Base-by-base conservation (phyloP, 2,329 filamentous ascomycete genomes). In the Harringtonia aguacate region DNA sequence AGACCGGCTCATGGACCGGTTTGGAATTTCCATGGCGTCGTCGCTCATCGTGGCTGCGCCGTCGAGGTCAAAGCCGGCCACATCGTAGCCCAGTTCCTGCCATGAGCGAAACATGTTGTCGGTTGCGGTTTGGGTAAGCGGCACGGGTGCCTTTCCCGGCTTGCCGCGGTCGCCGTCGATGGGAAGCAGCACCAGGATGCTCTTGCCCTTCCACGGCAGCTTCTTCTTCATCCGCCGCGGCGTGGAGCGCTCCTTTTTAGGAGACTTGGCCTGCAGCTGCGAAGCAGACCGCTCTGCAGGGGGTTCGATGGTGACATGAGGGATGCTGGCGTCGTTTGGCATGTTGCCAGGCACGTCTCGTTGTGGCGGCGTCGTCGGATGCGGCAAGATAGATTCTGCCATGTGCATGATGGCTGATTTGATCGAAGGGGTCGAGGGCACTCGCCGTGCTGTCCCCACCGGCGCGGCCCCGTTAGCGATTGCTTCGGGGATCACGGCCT, bases 121-220 rank as follows among this genome's bases (percentile, higher is more conserved):
- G 4, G 81, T 73, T 41, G 82, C 76, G 17, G 68, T 61, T 30
- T 70, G 60, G 4, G 63, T 67, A 38, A 84, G 63, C 4, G 79
- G 79, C 45, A 67, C 61, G 0, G 74, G 71, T 0, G 68, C 63
- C 31, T 69, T 68, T 34, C 73, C 75, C 2, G 67, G 66, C 36
- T 72, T 68, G 18, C 82, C 82, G 51, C 81, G 73, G 43, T 77
- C 71, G 42, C 84, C 80, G 48, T 85, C 79, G 37, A 73, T 66
- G 7, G 84, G 85, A 18, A 89, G 63, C 22, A 80, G 66, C 36
- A 89, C 79, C 53, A 85, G 62, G 43, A 86, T 86, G 47, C 77
- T 79, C 64, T 86, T 88, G 46, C 81, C 81, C 55, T 74, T 82
- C 82, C 84, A 88, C 37, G 73, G 71, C 3, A 89, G 69, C 62